Percentiles rank a stretch among this genome's conserved stretches.
These are phyloP conservation scores for Fomitopsis palustris DNA, from an alignment of 1,284 basidiomycete genomes.

Conservation along the genomic window DNA sequence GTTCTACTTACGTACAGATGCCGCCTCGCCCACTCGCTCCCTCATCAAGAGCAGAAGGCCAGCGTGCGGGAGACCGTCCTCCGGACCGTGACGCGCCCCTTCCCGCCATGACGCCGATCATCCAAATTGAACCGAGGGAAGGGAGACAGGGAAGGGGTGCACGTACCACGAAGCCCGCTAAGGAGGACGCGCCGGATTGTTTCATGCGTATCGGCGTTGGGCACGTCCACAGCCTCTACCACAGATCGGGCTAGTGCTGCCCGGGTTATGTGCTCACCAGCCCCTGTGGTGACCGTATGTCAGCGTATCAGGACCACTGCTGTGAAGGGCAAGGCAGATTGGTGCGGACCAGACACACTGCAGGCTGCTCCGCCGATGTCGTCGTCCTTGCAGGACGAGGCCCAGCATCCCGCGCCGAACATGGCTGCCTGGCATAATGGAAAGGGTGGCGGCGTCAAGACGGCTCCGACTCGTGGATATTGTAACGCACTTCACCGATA, in stretches of 20 bases:
- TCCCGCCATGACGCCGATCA: not conserved
- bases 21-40: conserved; percentile 32
- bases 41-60: conserved; percentile 47
- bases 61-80: conserved; percentile 24
- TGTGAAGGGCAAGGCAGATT: not conserved
- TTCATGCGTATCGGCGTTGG: conserved; percentile 28
- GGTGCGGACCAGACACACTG: conserved; percentile 59
- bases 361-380: conserved; percentile 42
- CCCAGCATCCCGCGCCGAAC: conserved; percentile 74
- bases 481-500: conserved; percentile 54
- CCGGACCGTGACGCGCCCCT: conserved; percentile 23
- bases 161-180: conserved; percentile 22
- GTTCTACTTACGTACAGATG: conserved; percentile 18
- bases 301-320: not conserved
- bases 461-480: not conserved
- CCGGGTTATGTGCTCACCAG: conserved; percentile 41
- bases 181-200: conserved; percentile 28
- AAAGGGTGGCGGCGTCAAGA: not conserved
- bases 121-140: not conserved
- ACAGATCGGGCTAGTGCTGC: conserved; percentile 33
- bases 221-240: conserved; percentile 24
- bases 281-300: conserved; percentile 24
- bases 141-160: not conserved
- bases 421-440: conserved; percentile 47
- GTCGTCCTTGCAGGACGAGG: conserved; percentile 21